Conservation (phyloP, 768 basidiomycete species). For the Lentinula guzmanii region DNA sequence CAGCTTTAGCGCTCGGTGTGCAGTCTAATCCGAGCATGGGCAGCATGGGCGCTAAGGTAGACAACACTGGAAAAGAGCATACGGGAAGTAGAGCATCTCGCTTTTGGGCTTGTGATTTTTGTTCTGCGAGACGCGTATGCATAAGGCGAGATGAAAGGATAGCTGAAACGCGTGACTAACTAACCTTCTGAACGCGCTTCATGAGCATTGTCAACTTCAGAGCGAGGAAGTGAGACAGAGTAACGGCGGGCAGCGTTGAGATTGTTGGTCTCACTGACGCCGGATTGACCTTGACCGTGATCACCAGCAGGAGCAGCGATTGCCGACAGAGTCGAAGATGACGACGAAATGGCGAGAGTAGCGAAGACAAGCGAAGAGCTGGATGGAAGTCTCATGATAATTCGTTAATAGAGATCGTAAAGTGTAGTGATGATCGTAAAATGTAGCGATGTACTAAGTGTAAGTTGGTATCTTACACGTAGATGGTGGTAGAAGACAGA, state of each 20-base stretch:
- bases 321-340: slow-evolving; percentile 25
- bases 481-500: slow-evolving; percentile 2
- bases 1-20: background rate
- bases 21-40: background rate
- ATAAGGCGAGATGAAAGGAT: background rate
- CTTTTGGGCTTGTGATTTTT: background rate
- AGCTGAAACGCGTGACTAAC: background rate
- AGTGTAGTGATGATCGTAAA: slow-evolving; percentile 3
- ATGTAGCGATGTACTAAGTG: background rate
- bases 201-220: background rate
- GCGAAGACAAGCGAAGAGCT: slow-evolving; percentile 44
- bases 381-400: slow-evolving; percentile 38
- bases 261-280: slow-evolving; percentile 7
- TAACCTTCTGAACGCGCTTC: slow-evolving; percentile 2
- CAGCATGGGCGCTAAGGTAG: background rate
- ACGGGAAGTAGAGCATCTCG: background rate
- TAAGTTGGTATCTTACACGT: background rate
- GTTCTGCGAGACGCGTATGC: background rate
- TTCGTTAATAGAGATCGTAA: slow-evolving; percentile 11
- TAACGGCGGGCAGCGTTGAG: slow-evolving; percentile 3
- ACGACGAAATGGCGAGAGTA: slow-evolving; percentile 43
- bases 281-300: slow-evolving; percentile 12
- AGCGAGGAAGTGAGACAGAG: slow-evolving; percentile 1
- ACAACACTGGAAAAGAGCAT: background rate
- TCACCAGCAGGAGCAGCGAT: slow-evolving; percentile 38